Evolutionary conservation across 1,284 basidiomycete genomes (phyloP).

Genomic region (Cutaneotrichosporon sp.): DNA sequence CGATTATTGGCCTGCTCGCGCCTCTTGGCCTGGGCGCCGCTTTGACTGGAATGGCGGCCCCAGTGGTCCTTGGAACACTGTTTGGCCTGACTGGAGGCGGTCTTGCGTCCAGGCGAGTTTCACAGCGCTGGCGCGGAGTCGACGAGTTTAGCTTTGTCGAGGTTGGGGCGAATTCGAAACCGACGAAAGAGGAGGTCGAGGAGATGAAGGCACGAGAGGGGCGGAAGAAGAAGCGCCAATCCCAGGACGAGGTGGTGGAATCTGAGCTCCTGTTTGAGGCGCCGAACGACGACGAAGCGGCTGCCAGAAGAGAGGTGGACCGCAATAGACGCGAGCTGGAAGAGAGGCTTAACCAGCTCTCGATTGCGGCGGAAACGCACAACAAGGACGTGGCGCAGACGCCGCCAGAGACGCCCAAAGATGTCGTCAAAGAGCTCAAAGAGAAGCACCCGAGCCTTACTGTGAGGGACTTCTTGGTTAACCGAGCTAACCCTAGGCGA

Average conservation of each 20-base stretch:
- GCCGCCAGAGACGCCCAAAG: constrained; percentile 1
- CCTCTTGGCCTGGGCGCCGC: constrained; percentile 49
- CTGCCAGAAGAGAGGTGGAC: constrained; percentile 7
- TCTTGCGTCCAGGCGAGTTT: constrained; percentile 51
- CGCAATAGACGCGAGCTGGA: constrained; percentile 10
- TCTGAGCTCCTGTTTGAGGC: constrained; percentile 5
- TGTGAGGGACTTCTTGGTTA: constrained; percentile 23
- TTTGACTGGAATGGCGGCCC: constrained; percentile 49
- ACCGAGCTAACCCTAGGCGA: constrained; percentile 28
- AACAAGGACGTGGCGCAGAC: not conserved
- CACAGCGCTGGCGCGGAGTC: constrained; percentile 54
- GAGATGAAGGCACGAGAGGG: constrained; percentile 26
- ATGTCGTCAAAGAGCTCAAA: constrained; percentile 54
- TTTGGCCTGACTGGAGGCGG: constrained; percentile 55
- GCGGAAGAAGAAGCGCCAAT: constrained; percentile 2
- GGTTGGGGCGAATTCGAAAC: constrained; percentile 41
- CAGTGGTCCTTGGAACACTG: constrained; percentile 52
- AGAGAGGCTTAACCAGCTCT: constrained; percentile 5
- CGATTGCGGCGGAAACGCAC: constrained; percentile 5
- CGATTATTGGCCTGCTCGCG: constrained; percentile 51
- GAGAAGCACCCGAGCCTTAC: constrained; percentile 57
- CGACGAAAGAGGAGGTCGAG: constrained; percentile 39
- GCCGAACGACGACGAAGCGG: constrained; percentile 5
- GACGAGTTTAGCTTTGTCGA: constrained; percentile 53
- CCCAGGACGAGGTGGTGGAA: not conserved